Evolutionary conservation across 768 basidiomycete species (phyloP).

Genomic region (Trametes coccinea): DNA sequence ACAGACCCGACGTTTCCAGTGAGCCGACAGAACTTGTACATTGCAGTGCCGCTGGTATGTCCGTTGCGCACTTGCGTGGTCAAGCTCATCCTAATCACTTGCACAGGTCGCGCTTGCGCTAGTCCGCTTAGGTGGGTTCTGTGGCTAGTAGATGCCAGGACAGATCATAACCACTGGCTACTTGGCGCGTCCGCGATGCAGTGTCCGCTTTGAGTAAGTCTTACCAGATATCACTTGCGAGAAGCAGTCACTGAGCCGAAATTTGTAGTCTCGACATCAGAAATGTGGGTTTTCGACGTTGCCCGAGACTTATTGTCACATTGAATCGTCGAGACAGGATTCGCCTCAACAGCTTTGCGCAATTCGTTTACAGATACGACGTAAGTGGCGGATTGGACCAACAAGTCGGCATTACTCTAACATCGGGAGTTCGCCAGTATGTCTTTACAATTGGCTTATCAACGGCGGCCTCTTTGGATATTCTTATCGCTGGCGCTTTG

Average conservation of each 20-base stretch:
- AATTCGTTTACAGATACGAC: slow-evolving; percentile 4
- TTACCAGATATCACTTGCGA: background rate
- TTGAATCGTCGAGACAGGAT: background rate
- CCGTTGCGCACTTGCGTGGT: background rate
- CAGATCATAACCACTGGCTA: background rate
- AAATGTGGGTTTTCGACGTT: background rate
- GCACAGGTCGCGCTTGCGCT: slow-evolving; percentile 14
- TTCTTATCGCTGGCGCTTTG: slow-evolving; percentile 27
- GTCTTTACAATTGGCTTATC: slow-evolving; percentile 31
- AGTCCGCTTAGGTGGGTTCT: slow-evolving; percentile 4
- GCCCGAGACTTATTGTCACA: no score
- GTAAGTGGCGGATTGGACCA: background rate
- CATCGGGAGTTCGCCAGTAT: slow-evolving; percentile 16
- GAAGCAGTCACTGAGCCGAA: background rate
- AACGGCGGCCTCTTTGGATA: slow-evolving; percentile 28
- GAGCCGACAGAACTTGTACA: slow-evolving; percentile 23
- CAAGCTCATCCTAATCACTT: background rate
- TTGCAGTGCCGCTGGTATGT: slow-evolving; percentile 19
- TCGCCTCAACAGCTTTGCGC: background rate
- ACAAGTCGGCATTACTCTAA: background rate
- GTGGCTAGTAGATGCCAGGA: background rate
- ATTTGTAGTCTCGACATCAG: background rate
- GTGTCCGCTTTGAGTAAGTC: background rate
- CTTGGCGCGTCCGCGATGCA: background rate
- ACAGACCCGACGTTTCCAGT: slow-evolving; percentile 4